phyloP scores from a whole-genome alignment of 306 rosid species.

The Lathyrus sativus region DNA sequence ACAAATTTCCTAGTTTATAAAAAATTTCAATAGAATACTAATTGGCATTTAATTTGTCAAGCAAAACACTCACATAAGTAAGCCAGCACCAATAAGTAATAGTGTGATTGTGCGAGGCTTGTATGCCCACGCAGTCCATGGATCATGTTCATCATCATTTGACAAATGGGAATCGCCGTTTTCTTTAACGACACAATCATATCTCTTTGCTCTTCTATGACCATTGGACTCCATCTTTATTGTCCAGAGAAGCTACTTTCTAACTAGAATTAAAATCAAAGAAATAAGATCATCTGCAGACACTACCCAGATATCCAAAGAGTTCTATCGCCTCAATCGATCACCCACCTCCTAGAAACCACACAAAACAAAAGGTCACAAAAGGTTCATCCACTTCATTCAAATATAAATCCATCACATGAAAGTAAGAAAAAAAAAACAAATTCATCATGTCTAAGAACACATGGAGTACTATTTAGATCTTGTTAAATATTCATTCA shows the following conservation, averaged over 20 bases:
- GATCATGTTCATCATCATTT: conserved; percentile 80
- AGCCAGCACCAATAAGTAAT: conserved; percentile 91
- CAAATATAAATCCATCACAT: conserved; percentile 19
- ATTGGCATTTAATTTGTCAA: conserved; percentile 28
- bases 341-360: conserved; percentile 30
- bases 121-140: conserved; percentile 99
- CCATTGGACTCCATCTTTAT: conserved; percentile 75
- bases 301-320: conserved; percentile 26
- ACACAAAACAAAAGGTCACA: conserved; percentile 31
- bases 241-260: conserved; percentile 45
- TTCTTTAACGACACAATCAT: conserved; percentile 53
- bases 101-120: conserved; percentile 91
- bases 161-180: conserved; percentile 64
- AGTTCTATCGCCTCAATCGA: conserved; percentile 25
- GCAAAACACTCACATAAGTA: conserved; percentile 82
- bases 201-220: conserved; percentile 59
- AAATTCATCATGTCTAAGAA: conserved; percentile 5
- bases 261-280: conserved; percentile 42
- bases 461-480: conserved; percentile 4
- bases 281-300: conserved; percentile 37
- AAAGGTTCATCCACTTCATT: conserved; percentile 11
- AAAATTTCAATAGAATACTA: conserved; percentile 7
- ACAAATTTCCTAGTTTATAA: background rate
- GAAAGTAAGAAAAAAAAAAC: background rate
- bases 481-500: background rate